phyloP scores from a whole-genome alignment of 768 basidiomycete genomes.

The Suillus americanus region DNA sequence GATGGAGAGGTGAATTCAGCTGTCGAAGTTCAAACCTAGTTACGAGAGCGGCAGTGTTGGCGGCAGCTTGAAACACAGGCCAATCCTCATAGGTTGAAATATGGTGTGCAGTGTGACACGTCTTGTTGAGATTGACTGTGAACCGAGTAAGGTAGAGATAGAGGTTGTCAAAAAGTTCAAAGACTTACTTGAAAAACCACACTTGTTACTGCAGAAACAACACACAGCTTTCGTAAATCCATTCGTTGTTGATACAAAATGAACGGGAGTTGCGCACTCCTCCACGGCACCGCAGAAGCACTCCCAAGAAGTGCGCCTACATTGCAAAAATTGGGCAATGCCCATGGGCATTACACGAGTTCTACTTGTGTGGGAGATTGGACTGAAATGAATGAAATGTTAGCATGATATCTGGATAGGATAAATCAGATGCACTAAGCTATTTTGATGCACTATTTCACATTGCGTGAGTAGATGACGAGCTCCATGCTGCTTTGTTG shows the following conservation, averaged over 20 bases:
- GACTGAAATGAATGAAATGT: neutral
- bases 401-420: neutral
- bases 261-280: neutral
- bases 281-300: neutral
- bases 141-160: neutral
- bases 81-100: neutral
- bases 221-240: neutral
- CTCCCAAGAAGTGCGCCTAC: neutral
- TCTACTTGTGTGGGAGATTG: neutral
- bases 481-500: neutral
- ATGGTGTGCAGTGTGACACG: neutral
- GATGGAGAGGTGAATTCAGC: neutral
- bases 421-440: neutral
- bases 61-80: neutral
- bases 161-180: neutral
- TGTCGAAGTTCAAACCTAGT: neutral
- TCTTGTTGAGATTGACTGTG: neutral
- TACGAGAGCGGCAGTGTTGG: neutral
- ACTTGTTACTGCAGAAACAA: neutral
- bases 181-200: neutral
- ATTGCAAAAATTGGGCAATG: neutral
- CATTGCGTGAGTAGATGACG: neutral
- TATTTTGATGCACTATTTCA: neutral
- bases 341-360: neutral
- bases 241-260: neutral